Evolutionary conservation across 2,329 filamentous ascomycete species (phyloP).

Genomic region (Tolypocladium tropicale): DNA sequence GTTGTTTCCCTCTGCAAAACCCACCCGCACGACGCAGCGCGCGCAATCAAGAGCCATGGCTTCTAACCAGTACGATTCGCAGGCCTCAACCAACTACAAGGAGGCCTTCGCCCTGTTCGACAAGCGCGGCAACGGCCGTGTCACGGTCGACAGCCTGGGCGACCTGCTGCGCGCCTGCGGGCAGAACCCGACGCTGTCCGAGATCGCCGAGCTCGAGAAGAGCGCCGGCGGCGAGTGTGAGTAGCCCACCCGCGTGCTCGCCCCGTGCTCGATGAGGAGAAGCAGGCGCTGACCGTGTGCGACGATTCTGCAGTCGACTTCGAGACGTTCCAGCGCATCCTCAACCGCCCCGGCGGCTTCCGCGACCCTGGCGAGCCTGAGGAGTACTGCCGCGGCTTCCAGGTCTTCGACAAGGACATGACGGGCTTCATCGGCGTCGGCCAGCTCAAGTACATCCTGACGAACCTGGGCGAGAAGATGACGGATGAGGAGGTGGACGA

Average conservation of each 20-base stretch:
- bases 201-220: slow-evolving; percentile 90
- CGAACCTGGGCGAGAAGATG: slow-evolving; percentile 99
- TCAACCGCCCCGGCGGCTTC: slow-evolving; percentile 97
- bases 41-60: slow-evolving; percentile 23
- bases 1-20: not conserved
- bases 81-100: slow-evolving; percentile 96
- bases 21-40: slow-evolving; percentile 1
- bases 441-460: slow-evolving; percentile 95
- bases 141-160: slow-evolving; percentile 75
- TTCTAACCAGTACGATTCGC: slow-evolving; percentile 43
- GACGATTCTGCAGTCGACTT: slow-evolving; percentile 66
- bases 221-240: slow-evolving; percentile 82
- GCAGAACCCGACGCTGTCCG: slow-evolving; percentile 90
- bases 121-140: slow-evolving; percentile 94
- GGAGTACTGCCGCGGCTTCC: slow-evolving; percentile 97
- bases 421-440: slow-evolving; percentile 96
- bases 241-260: slow-evolving; percentile 28
- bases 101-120: slow-evolving; percentile 99
- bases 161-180: slow-evolving; percentile 94
- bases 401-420: slow-evolving; percentile 99
- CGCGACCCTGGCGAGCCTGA: slow-evolving; percentile 95
- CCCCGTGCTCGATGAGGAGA: not conserved
- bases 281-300: not conserved
- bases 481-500: slow-evolving; percentile 97
- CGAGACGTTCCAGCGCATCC: slow-evolving; percentile 90